Evolutionary conservation across 2,329 filamentous ascomycete genomes (phyloP), one percentile per base, ranked within the genome.

Genomic region (Camillea tinctor): DNA sequence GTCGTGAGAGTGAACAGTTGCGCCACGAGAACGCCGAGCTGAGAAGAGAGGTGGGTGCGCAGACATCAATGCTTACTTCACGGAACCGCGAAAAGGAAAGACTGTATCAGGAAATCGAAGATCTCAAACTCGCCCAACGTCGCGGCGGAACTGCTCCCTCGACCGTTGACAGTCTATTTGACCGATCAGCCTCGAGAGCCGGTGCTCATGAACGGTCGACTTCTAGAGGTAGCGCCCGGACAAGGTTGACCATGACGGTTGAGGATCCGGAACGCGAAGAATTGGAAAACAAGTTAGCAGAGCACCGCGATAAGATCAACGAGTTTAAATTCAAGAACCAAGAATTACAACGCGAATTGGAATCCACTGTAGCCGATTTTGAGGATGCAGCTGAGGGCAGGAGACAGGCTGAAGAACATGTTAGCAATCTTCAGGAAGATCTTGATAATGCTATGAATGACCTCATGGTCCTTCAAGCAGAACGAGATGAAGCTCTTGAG

Each of bases 31-130:
- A 97, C 69, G 92, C 92, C 2, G 94, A 97, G 73, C 77, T 99
- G 30, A 87, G 94, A 56, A 90, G 93, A 57, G 93, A 98, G 74
- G 91, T 98, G 26, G 92, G 93, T 62, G 95, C 95, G 2, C 95
- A 99, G 74, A 96, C 93, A 0, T 97, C 93, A 0, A 98, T 99
- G 92, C 84, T 99, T 36, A 97, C 94, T 1, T 98, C 95, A 40
- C 86, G 95, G 22, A 97, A 97, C 71, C 90, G 93, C 23, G 95
- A 99, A 73, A 96, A 97, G 72, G 93, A 98, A 73, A 87, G 93
- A 4, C 81, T 99, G 8, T 96, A 98, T 74, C 92, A 97, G 72
- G 94, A 99, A 73, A 98, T 98, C 64, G 95, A 99, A 76, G 93
- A 97, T 63, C 81, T 99, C 63, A 99, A 98, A 77, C 87, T 98